Percentiles rank a stretch among this genome's conserved stretches.
These are phyloP conservation scores for Amauroascus niger DNA, from an alignment of 2,329 filamentous ascomycete genomes.

Conservation along the genomic window DNA sequence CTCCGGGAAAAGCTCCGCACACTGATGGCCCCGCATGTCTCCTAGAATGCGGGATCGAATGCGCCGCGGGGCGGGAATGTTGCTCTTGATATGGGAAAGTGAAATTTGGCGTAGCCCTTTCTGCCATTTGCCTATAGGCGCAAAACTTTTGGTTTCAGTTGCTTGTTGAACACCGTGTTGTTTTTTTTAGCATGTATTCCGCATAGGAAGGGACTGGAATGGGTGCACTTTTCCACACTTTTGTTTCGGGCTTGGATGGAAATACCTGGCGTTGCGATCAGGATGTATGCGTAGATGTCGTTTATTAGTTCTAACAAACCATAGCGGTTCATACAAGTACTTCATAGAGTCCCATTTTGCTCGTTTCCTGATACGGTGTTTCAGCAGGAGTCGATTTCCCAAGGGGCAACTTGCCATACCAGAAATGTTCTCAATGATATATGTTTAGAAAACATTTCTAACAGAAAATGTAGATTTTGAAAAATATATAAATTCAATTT, in stretches of 20 bases:
- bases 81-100: conserved; percentile 21
- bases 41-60: conserved; percentile 41
- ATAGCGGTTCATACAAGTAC: too few relatives aligned
- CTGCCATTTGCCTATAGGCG: neutral
- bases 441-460: too few relatives aligned
- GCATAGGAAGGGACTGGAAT: neutral
- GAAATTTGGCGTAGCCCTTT: neutral
- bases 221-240: neutral
- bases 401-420: too few relatives aligned
- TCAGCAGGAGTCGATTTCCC: too few relatives aligned
- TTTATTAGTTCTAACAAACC: neutral
- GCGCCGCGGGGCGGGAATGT: conserved; percentile 34
- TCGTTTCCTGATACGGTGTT: too few relatives aligned
- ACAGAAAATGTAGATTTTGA: too few relatives aligned
- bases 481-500: too few relatives aligned
- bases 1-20: conserved; percentile 14
- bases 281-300: neutral
- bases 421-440: too few relatives aligned
- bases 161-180: neutral
- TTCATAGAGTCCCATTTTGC: too few relatives aligned
- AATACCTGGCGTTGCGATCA: neutral
- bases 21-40: conserved; percentile 32
- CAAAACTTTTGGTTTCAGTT: neutral
- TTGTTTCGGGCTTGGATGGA: neutral
- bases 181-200: neutral